Conservation (phyloP, 208 protist genomes). For the Wallacemonas collosoma region DNA sequence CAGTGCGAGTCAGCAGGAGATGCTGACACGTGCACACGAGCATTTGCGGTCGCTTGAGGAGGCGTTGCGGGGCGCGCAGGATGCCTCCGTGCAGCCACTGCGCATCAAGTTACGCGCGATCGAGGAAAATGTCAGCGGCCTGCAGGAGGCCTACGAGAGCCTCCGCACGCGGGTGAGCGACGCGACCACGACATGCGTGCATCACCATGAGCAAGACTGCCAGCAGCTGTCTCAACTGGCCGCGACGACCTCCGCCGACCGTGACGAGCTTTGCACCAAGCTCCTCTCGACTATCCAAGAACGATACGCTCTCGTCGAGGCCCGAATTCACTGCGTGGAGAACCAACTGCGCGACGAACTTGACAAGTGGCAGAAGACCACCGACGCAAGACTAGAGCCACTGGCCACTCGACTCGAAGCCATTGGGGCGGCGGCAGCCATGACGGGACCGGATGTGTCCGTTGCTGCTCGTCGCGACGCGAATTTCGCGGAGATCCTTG, state of each 20-base stretch:
- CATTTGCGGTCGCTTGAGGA: slow-evolving; percentile 10
- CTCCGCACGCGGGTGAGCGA: slow-evolving; percentile 2
- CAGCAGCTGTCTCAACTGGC: slow-evolving; percentile 12
- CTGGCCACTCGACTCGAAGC: not conserved
- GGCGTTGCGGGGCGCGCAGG: slow-evolving; percentile 9
- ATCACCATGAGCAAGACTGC: slow-evolving; percentile 1
- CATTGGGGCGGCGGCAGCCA: not conserved
- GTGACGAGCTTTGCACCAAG: slow-evolving; percentile 1
- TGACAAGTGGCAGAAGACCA: not conserved
- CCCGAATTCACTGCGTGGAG: not conserved
- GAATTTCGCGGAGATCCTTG: slow-evolving; percentile 7
- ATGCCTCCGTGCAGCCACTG: slow-evolving; percentile 19
- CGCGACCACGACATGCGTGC: not conserved
- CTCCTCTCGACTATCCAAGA: not conserved
- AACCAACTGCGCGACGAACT: not conserved
- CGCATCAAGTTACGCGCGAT: slow-evolving; percentile 13
- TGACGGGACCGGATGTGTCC: not conserved
- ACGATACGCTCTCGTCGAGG: slow-evolving; percentile 1
- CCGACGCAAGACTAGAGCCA: not conserved
- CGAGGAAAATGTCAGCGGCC: slow-evolving; percentile 1
- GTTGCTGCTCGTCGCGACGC: not conserved
- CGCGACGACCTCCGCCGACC: not conserved
- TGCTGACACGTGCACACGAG: slow-evolving; percentile 12
- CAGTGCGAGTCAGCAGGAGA: not conserved
- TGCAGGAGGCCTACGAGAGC: not conserved